Conservation (phyloP, 202 grass and related monocot species). For the Cymbopogon flexuosus region DNA sequence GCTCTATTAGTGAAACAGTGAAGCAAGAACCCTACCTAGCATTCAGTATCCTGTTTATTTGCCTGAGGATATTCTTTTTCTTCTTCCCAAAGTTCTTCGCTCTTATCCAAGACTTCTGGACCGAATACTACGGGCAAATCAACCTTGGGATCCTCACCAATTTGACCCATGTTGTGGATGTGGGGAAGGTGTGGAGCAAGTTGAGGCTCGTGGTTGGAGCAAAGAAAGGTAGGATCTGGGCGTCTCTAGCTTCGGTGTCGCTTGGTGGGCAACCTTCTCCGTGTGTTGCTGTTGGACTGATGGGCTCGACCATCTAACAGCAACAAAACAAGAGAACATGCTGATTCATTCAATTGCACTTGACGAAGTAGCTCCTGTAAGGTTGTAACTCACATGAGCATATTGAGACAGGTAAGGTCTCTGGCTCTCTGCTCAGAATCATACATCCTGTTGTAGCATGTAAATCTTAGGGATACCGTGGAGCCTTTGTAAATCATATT, state of each 20-base stretch:
- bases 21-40: constrained; percentile 65
- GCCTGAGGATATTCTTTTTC: constrained; percentile 50
- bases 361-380: constrained; percentile 23
- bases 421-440: constrained; percentile 14
- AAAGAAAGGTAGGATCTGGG: constrained; percentile 71
- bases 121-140: constrained; percentile 43
- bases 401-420: constrained; percentile 25
- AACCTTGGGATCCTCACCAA: constrained; percentile 62
- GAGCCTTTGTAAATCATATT: constrained; percentile 44
- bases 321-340: neutral
- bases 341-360: constrained; percentile 15
- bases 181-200: constrained; percentile 80
- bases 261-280: constrained; percentile 65
- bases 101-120: constrained; percentile 58
- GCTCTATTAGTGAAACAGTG: constrained; percentile 58
- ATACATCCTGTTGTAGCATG: constrained; percentile 48
- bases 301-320: neutral
- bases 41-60: constrained; percentile 75
- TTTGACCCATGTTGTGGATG: constrained; percentile 56
- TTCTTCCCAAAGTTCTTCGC: constrained; percentile 58
- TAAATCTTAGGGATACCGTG: constrained; percentile 50
- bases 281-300: constrained; percentile 41
- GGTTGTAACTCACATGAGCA: constrained; percentile 42
- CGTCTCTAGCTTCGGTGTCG: constrained; percentile 74
- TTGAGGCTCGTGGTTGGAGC: constrained; percentile 58